Conservation (phyloP, 2,329 filamentous ascomycete genomes). For the Fonsecaea pedrosoi region DNA sequence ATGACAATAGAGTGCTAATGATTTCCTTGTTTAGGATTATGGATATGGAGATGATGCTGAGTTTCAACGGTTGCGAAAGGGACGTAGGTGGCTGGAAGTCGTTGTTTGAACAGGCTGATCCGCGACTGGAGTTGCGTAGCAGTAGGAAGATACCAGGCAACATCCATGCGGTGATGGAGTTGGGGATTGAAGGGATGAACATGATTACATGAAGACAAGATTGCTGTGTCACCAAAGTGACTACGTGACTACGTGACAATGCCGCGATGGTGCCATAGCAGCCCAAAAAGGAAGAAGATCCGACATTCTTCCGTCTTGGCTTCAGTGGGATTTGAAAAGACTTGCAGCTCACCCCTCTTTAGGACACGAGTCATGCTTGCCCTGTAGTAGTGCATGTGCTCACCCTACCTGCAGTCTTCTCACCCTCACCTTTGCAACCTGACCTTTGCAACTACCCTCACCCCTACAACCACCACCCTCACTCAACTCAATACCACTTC, state of each 20-base stretch:
- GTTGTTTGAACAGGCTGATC: conserved; percentile 30
- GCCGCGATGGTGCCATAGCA: too few species aligned
- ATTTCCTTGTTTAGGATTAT: conserved; percentile 13
- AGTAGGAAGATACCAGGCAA: conserved; percentile 27
- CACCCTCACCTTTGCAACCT: too few species aligned
- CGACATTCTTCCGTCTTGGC: neutral
- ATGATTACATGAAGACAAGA: neutral
- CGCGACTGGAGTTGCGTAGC: conserved; percentile 30
- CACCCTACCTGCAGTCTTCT: too few species aligned
- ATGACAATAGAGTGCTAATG: neutral
- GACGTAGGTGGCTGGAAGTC: conserved; percentile 34
- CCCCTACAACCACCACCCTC: too few species aligned
- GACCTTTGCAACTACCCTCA: too few species aligned
- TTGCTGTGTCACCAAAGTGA: too few species aligned
- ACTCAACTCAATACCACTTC: too few species aligned
- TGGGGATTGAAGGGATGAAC: conserved; percentile 10
- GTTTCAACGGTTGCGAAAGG: conserved; percentile 35
- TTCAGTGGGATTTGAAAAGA: too few species aligned
- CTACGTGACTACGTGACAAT: too few species aligned
- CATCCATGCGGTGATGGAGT: conserved; percentile 30
- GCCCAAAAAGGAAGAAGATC: neutral
- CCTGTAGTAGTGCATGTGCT: too few species aligned
- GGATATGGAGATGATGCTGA: conserved; percentile 39
- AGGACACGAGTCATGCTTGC: too few species aligned
- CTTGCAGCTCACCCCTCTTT: too few species aligned